Conservation (phyloP, 2,329 filamentous ascomycete genomes). For the Clonostachys solani region DNA sequence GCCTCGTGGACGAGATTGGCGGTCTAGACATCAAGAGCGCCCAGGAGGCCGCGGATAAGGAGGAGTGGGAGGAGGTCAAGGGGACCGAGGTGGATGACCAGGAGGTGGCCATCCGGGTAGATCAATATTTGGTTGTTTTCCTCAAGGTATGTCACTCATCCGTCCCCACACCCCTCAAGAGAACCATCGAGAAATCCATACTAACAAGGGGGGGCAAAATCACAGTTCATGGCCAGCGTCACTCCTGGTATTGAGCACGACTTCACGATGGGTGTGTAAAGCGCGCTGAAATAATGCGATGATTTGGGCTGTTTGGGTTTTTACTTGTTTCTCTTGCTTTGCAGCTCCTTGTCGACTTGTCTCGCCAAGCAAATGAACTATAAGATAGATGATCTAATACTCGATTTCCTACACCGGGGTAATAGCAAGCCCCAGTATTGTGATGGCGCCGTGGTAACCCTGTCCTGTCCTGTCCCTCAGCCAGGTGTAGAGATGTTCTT, state of each 20-base stretch:
- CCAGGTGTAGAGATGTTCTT: too few species aligned
- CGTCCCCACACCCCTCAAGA: too few species aligned
- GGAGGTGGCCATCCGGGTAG: slow-evolving; percentile 79
- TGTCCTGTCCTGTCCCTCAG: too few species aligned
- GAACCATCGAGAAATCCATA: too few species aligned
- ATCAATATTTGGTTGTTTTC: slow-evolving; percentile 85
- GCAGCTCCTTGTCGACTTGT: background rate
- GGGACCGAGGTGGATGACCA: slow-evolving; percentile 59
- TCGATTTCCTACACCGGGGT: background rate
- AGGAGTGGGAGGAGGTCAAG: slow-evolving; percentile 65
- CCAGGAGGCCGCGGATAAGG: slow-evolving; percentile 45
- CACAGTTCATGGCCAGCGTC: slow-evolving; percentile 75
- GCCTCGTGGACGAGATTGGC: slow-evolving; percentile 76
- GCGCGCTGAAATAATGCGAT: slow-evolving; percentile 8
- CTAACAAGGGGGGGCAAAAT: too few species aligned
- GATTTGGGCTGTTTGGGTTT: too few species aligned
- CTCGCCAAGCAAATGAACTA: background rate
- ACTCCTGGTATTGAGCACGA: slow-evolving; percentile 97
- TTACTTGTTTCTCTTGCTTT: background rate
- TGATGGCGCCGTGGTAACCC: too few species aligned
- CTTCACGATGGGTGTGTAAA: slow-evolving; percentile 88
- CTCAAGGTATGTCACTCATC: slow-evolving; percentile 58
- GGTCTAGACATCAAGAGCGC: slow-evolving; percentile 54
- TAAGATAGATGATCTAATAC: background rate
- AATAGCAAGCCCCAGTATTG: too few species aligned